Evolutionary conservation across 768 basidiomycete genomes (phyloP).

Genomic region (Mycena vulgaris): DNA sequence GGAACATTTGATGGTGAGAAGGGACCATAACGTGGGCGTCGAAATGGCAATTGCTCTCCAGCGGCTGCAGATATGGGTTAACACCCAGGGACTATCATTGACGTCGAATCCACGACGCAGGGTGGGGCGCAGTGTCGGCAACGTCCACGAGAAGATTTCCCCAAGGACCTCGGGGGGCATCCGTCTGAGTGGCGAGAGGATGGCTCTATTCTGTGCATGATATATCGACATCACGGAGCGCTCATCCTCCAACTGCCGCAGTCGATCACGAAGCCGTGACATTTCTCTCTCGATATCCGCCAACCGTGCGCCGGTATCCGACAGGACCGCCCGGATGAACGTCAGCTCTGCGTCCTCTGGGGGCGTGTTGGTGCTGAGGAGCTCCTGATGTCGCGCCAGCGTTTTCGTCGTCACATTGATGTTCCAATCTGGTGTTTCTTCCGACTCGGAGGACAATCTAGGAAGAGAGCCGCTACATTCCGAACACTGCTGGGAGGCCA

Average conservation of each 20-base stretch:
- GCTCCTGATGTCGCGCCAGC: neutral
- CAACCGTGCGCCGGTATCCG: neutral
- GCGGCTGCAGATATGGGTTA: neutral
- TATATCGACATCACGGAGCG: neutral
- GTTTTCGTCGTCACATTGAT: neutral
- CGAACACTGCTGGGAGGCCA: no score
- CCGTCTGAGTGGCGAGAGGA: neutral
- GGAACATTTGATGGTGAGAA: neutral
- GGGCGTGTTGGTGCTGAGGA: neutral
- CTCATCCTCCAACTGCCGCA: neutral
- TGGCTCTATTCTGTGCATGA: neutral
- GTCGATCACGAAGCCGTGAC: neutral
- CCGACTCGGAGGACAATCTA: no score
- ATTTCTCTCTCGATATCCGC: neutral
- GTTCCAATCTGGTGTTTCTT: neutral
- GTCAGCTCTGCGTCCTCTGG: neutral
- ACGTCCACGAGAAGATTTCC: no score
- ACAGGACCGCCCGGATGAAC: neutral
- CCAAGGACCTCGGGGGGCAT: no score
- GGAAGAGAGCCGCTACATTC: no score
- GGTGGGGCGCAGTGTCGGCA: neutral
- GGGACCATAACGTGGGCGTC: neutral
- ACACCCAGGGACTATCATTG: neutral
- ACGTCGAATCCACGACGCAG: no score
- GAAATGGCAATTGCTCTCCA: neutral